A percentile compares a stretch with the other conserved stretches of the same genome.
phyloP scores from a whole-genome alignment of 768 basidiomycete species.

The Sporobolomyces phaffii region DNA sequence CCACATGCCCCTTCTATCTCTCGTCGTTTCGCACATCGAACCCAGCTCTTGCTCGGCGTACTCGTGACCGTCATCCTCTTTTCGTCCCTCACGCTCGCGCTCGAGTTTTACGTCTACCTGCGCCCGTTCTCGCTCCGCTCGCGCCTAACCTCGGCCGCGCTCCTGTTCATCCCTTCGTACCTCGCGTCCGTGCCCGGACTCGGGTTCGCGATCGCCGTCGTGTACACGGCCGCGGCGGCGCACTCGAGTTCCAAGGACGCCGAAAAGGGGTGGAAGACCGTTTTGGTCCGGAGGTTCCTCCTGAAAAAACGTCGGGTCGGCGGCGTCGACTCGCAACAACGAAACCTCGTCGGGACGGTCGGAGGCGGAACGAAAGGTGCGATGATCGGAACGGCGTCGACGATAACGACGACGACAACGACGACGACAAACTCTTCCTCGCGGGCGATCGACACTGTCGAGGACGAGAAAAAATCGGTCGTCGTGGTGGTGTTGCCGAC shows the following conservation, averaged over 20 bases:
- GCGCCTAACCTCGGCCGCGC: not conserved
- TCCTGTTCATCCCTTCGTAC: slow-evolving; percentile 6
- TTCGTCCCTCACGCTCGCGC: not conserved
- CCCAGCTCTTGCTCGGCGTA: not conserved
- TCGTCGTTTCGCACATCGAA: not conserved
- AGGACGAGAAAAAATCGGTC: not conserved
- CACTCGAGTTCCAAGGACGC: not conserved
- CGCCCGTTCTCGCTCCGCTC: slow-evolving; percentile 1
- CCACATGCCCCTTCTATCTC: too few species aligned
- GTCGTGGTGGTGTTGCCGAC: too few species aligned
- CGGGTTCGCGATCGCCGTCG: not conserved
- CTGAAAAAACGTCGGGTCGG: not conserved
- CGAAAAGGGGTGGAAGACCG: not conserved
- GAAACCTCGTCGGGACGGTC: not conserved
- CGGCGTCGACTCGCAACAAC: not conserved
- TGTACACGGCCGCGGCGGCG: not conserved
- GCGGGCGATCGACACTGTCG: too few species aligned
- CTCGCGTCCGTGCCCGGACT: not conserved
- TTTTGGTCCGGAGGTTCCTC: not conserved
- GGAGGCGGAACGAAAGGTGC: too few species aligned
- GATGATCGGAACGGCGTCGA: too few species aligned
- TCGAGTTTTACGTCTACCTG: slow-evolving; percentile 4
- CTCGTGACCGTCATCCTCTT: not conserved
- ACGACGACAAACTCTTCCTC: too few species aligned
- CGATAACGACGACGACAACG: too few species aligned